A percentile compares a stretch with the other conserved stretches of the same genome.
Conservation (phyloP, 495 filamentous ascomycete genomes). For the Neurospora sp. region DNA sequence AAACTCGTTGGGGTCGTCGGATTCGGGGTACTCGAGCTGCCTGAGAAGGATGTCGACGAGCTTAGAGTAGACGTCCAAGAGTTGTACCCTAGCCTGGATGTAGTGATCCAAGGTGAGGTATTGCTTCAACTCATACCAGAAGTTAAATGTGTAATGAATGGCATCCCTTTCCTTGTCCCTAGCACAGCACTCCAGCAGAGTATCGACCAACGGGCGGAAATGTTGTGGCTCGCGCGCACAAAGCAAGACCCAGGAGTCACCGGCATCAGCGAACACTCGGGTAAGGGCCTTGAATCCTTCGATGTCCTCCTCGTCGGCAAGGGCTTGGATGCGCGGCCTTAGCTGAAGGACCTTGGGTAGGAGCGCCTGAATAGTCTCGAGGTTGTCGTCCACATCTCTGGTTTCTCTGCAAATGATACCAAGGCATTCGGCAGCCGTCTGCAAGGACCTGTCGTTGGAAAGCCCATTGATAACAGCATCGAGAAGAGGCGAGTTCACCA, state of each 20-base stretch:
- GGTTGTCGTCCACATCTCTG: slow-evolving; percentile 79
- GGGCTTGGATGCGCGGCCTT: slow-evolving; percentile 62
- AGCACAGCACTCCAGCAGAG: slow-evolving; percentile 80
- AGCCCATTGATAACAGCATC: slow-evolving; percentile 70
- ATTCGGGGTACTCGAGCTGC: slow-evolving; percentile 81
- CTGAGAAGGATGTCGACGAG: slow-evolving; percentile 89
- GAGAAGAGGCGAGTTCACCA: slow-evolving; percentile 80
- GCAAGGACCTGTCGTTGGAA: slow-evolving; percentile 64
- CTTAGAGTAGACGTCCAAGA: slow-evolving; percentile 69
- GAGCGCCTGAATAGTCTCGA: slow-evolving; percentile 71
- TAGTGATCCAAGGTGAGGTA: slow-evolving; percentile 86
- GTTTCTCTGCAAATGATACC: slow-evolving; percentile 89
- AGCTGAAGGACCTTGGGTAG: slow-evolving; percentile 75
- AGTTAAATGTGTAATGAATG: slow-evolving; percentile 82
- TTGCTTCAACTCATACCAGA: slow-evolving; percentile 99
- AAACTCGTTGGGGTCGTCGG: slow-evolving; percentile 57
- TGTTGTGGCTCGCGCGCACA: slow-evolving; percentile 73
- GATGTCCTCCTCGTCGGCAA: slow-evolving; percentile 72
- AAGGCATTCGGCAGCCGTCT: slow-evolving; percentile 86
- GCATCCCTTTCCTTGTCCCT: slow-evolving; percentile 81
- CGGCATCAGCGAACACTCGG: slow-evolving; percentile 83
- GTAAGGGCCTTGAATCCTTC: slow-evolving; percentile 84
- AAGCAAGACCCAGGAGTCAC: slow-evolving; percentile 85
- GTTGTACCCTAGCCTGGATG: slow-evolving; percentile 63
- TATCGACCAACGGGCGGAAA: slow-evolving; percentile 81